Base-by-base conservation (phyloP, 2,329 filamentous ascomycete genomes). In the Verticillium alfalfae region DNA sequence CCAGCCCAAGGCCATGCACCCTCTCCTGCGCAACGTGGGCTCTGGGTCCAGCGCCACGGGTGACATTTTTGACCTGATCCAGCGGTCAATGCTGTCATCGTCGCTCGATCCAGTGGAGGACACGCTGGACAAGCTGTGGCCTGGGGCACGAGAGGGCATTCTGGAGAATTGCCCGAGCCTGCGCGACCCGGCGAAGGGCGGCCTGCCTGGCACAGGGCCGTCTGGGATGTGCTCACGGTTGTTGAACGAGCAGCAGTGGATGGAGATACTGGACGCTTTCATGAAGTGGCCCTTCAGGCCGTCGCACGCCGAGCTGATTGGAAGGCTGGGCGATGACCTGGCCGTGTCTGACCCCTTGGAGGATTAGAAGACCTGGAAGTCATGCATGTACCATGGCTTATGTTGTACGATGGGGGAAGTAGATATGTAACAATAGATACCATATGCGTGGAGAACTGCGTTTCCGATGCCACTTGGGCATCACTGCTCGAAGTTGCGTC, bases 251-350 rank as follows among this genome's bases (percentile, higher is more conserved):
- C 68, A 70, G 15, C 86, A 90, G 77, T 78, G 86, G 70, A 70
- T 78, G 18, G 84, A 88, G 63, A 73, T 91, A 16, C 64, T 87
- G 5, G 77, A 83, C 65, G 81, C 82, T 0, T 91, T 85, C 80
- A 78, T 85, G 71, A 75, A 81, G 58, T 92, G 88, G 88, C 88
- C 88, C 0, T 90, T 90, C 66, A 73, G 75, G 2, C 86, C 86
- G 1, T 66, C 70, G 2, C 83, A 82, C 64, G 55, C 71, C 6
- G 76, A 84, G 62, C 71, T 86, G 59, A 72, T 86, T n/a, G 73
- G 74, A 5, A 75, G 81, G 34, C 65, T 72, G 12, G 56, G 66
- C 3, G 75, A 75, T 18, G 72, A 74, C 4, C 62, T 61, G 1
- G 66, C 72, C 0, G 63, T 41, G 22, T 26, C 61, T 2, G 66